Conservation (phyloP, 2,329 filamentous ascomycete genomes). For the Stagonosporopsis vannaccii region DNA sequence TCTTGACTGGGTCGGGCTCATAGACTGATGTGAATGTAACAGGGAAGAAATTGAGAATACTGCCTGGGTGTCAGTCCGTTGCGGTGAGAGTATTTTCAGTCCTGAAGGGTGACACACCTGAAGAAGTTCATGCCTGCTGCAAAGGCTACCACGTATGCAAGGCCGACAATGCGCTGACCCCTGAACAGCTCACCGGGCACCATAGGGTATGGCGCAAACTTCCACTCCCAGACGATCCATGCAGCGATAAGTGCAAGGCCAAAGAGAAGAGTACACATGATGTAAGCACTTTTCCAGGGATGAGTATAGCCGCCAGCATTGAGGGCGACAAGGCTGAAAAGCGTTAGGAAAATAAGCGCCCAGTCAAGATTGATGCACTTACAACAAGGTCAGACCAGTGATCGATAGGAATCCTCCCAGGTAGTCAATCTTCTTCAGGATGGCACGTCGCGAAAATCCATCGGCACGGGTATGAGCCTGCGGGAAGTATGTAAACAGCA, state of each 20-base stretch:
- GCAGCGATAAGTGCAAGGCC: conserved; percentile 44
- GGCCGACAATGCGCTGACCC: conserved; percentile 41
- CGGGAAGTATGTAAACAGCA: conserved; percentile 44
- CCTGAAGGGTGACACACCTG: conserved; percentile 5
- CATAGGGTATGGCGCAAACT: conserved; percentile 50
- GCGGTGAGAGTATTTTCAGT: neutral
- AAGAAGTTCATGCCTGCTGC: conserved; percentile 47
- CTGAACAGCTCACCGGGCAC: conserved; percentile 48
- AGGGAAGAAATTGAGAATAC: conserved; percentile 45
- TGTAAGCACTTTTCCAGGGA: conserved; percentile 49
- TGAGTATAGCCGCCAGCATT: conserved; percentile 52
- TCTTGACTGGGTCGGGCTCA: conserved; percentile 37
- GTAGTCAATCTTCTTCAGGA: conserved; percentile 45
- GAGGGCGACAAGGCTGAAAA: conserved; percentile 47
- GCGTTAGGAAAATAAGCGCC: neutral
- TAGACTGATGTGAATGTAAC: conserved; percentile 40
- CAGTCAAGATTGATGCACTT: conserved; percentile 3
- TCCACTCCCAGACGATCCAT: conserved; percentile 50
- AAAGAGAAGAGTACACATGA: conserved; percentile 46
- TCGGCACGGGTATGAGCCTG: conserved; percentile 42
- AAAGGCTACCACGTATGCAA: conserved; percentile 45
- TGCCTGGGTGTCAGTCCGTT: neutral
- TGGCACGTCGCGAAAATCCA: conserved; percentile 38
- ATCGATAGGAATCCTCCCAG: conserved; percentile 41
- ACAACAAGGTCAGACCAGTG: conserved; percentile 44